phyloP scores from a whole-genome alignment of 495 filamentous ascomycete genomes.

The Polyplosphaeria fusca region DNA sequence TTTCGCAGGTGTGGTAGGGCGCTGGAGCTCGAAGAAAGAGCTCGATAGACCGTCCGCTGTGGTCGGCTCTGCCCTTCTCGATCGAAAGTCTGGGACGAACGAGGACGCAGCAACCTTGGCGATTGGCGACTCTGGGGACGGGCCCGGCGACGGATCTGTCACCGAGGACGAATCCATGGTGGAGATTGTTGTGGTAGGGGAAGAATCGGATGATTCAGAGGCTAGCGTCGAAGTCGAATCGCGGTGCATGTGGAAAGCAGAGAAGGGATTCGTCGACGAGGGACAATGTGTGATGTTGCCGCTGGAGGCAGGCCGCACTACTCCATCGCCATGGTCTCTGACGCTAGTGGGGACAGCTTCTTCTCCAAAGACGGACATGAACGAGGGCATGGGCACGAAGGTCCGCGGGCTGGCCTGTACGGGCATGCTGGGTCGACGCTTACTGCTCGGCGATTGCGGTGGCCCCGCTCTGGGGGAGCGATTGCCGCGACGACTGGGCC shows the following conservation, averaged over 20 bases:
- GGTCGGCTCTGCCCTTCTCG: conserved; percentile 17
- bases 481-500: conserved; percentile 5
- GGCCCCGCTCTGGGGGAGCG: conserved; percentile 20
- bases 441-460: not conserved
- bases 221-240: conserved; percentile 73
- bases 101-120: conserved; percentile 54
- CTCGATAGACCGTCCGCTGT: conserved; percentile 12
- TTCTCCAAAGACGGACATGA: conserved; percentile 40
- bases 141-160: conserved; percentile 86
- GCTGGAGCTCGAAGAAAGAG: conserved; percentile 44
- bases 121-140: conserved; percentile 82
- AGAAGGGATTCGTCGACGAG: conserved; percentile 19
- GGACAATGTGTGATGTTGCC: conserved; percentile 20
- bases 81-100: conserved; percentile 32
- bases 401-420: conserved; percentile 31
- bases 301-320: conserved; percentile 32
- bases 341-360: conserved; percentile 22
- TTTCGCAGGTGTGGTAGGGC: conserved; percentile 60
- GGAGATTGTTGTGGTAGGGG: conserved; percentile 91
- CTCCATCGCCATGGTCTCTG: conserved; percentile 18
- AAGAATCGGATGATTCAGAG: conserved; percentile 86
- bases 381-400: conserved; percentile 36
- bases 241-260: conserved; percentile 50
- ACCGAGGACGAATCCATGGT: conserved; percentile 84
- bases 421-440: conserved; percentile 30